These are phyloP conservation scores for Verticillium longisporum DNA, from an alignment of 2,329 filamentous ascomycete genomes.

Conservation along the genomic window DNA sequence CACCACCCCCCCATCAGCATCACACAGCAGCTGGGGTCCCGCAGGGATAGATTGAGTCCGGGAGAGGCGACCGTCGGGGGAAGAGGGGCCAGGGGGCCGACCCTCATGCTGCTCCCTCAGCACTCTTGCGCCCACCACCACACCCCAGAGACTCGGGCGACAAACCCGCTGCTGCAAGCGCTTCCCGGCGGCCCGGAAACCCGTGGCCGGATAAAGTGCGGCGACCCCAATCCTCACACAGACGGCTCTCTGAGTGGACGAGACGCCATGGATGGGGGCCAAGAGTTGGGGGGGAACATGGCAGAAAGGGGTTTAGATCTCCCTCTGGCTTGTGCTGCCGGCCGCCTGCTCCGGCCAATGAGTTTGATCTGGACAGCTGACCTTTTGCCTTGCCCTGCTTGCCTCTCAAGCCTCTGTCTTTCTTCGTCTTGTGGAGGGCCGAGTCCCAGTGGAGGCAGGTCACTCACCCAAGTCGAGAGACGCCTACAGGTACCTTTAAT, in stretches of 20 bases:
- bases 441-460: background rate
- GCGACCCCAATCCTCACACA: background rate
- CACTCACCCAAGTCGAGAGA: too few species aligned
- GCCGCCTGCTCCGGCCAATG: background rate
- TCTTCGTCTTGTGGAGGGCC: background rate
- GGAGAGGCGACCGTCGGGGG: background rate
- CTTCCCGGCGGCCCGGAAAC: conserved; percentile 1
- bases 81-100: too few species aligned
- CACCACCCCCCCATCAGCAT: too few species aligned
- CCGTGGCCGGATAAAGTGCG: conserved; percentile 2
- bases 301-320: background rate
- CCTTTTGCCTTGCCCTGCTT: background rate
- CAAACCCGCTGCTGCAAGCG: background rate
- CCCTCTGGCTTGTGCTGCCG: background rate
- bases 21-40: background rate
- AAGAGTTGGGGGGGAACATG: background rate
- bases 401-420: too few species aligned
- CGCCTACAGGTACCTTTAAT: background rate
- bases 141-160: background rate
- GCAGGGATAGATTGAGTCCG: background rate
- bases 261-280: background rate
- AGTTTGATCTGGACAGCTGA: background rate
- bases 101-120: background rate
- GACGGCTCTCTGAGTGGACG: background rate
- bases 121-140: too few species aligned